Base-by-base conservation (phyloP, 495 filamentous ascomycete genomes). In the Glarea lozoyensis region DNA sequence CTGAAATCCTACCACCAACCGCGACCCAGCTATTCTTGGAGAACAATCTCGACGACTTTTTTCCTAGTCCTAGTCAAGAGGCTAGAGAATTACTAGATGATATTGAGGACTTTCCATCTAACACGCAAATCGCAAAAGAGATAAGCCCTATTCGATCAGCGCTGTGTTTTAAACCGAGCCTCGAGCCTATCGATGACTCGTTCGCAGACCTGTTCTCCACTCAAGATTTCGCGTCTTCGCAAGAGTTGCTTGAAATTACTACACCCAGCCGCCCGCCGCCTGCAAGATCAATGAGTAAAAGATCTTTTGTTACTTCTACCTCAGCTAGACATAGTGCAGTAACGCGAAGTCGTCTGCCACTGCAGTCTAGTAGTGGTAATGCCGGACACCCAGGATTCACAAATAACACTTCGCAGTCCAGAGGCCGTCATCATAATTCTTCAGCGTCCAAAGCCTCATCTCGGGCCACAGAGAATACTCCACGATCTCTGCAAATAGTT, bases 1-100 rank as follows among this genome's bases (percentile, higher is more conserved):
- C n/a, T n/a, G n/a, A n/a, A n/a, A n/a, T n/a, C n/a, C n/a, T n/a
- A 7, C 60, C 24, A 13, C 62, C 63, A 1, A 56, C 59, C 5
- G 63, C 59, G 40, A 72, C 69, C 0, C 67, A 72, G 43, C 42
- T 60, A 9, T 70, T 73, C 27, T 40, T 73, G 15, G 53, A 66
- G 27, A 37, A 50, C n/a, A 53, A 73, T 38, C 43, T 72, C 7
- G 68, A 72, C 37, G 65, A 70, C 16, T 60, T 69, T n/a, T 62
- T 72, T 20, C 69, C 69, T 0, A 64, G 61, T 12, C 61, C 66
- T 6, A 67, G 67, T 0, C 71, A 75, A 49, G 62, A 67, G 47
- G 57, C 50, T 0, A 55, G 62, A 10, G 71, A 75, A 46, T 42
- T 67, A 0, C 48, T 70, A 12, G 61, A 62, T 15, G 63, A 64